phyloP scores from a whole-genome alignment of 768 basidiomycete genomes.

The Chlorophyllum brunneum region DNA sequence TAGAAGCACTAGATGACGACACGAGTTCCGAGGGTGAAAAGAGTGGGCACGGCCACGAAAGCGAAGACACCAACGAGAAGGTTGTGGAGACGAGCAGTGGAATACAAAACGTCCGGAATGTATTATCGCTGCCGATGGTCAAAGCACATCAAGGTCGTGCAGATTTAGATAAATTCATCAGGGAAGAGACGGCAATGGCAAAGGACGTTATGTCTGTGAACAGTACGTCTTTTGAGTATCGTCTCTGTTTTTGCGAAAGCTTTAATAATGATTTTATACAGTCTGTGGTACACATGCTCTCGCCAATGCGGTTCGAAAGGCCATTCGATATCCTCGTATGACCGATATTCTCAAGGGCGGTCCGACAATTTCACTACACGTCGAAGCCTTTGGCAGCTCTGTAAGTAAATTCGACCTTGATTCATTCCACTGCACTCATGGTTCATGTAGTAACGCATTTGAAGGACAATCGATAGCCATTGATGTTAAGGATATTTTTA shows the following conservation, averaged over 20 bases:
- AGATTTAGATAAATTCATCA: constrained; percentile 32
- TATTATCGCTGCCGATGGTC: constrained; percentile 1
- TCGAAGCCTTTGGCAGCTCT: constrained; percentile 37
- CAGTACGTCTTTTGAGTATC: constrained; percentile 26
- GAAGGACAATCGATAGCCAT: too few relatives aligned
- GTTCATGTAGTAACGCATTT: too few relatives aligned
- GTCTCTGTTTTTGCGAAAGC: not conserved
- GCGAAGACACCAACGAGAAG: constrained; percentile 22
- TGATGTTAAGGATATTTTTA: too few relatives aligned
- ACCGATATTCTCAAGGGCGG: constrained; percentile 39
- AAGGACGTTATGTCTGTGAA: constrained; percentile 42
- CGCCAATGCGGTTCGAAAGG: constrained; percentile 32
- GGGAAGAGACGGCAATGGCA: constrained; percentile 30
- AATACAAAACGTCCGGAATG: constrained; percentile 7
- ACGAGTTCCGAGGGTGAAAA: constrained; percentile 13
- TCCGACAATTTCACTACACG: constrained; percentile 40
- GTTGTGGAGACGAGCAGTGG: constrained; percentile 7
- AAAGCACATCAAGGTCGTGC: constrained; percentile 29
- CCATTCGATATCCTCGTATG: constrained; percentile 34
- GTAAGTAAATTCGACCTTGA: constrained; percentile 3
- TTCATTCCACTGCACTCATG: not conserved
- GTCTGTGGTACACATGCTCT: constrained; percentile 48
- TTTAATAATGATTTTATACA: constrained; percentile 15
- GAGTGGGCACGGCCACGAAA: constrained; percentile 16
- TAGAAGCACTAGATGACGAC: constrained; percentile 20